Percentiles rank a stretch among this genome's conserved stretches.
Conservation (phyloP, 306 rosid species). For the Bauhinia variegata region DNA sequence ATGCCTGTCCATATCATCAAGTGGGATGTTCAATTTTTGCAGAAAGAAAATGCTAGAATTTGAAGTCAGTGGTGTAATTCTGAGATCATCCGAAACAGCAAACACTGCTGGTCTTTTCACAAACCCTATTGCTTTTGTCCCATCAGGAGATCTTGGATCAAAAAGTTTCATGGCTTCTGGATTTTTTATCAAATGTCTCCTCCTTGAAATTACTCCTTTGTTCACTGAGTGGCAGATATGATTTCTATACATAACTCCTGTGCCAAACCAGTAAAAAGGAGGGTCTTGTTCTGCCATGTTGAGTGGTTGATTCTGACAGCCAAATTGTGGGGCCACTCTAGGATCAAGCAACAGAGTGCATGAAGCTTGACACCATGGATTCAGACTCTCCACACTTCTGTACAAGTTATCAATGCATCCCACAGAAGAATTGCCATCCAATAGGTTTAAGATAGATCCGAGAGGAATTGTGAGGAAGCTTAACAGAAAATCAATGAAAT, state of each 20-base stretch:
- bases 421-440: constrained; percentile 3
- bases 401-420: constrained; percentile 35
- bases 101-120: constrained; percentile 41
- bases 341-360: constrained; percentile 18
- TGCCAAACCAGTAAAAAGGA: constrained; percentile 35
- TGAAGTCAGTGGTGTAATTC: constrained; percentile 29
- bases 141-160: constrained; percentile 38
- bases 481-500: constrained; percentile 23
- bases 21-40: constrained; percentile 33
- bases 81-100: constrained; percentile 43
- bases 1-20: constrained; percentile 47
- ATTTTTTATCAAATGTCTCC: neutral
- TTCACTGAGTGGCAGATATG: neutral
- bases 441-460: constrained; percentile 8
- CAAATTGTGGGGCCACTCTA: constrained; percentile 26
- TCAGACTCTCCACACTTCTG: constrained; percentile 34
- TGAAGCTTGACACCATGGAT: constrained; percentile 15
- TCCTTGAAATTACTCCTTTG: constrained; percentile 22
- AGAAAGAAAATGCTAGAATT: constrained; percentile 38
- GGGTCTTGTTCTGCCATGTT: constrained; percentile 4
- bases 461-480: constrained; percentile 29
- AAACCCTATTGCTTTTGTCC: constrained; percentile 28
- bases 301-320: constrained; percentile 26
- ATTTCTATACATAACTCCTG: neutral
- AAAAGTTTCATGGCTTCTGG: constrained; percentile 14